These are phyloP conservation scores for Fusarium lyarnte DNA, from an alignment of 2,329 filamentous ascomycete genomes.

Conservation along the genomic window DNA sequence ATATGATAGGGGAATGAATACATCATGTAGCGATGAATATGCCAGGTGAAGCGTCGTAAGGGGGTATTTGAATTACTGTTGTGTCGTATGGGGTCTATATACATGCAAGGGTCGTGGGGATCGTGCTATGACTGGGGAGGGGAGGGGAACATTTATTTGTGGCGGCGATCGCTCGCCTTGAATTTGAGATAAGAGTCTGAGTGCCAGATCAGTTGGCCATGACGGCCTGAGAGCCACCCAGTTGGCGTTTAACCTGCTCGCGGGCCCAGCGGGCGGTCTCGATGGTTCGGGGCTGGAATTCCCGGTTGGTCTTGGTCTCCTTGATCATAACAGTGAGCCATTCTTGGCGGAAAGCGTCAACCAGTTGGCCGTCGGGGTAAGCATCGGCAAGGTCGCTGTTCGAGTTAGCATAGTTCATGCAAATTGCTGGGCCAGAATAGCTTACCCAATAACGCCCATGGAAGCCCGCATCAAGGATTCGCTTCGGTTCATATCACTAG, in stretches of 20 bases:
- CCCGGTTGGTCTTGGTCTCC: constrained; percentile 88
- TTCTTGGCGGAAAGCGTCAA: constrained; percentile 85
- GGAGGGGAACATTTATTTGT: constrained; percentile 24
- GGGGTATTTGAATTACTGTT: constrained; percentile 54
- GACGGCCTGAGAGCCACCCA: constrained; percentile 61
- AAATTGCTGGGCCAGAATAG: constrained; percentile 17
- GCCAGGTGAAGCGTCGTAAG: constrained; percentile 47
- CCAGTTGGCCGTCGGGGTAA: constrained; percentile 89
- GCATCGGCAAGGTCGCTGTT: constrained; percentile 89
- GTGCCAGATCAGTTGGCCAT: constrained; percentile 57
- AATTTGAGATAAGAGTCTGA: neutral
- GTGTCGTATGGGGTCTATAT: constrained; percentile 52
- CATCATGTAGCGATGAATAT: constrained; percentile 38
- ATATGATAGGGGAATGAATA: constrained; percentile 32
- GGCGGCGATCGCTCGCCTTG: constrained; percentile 7
- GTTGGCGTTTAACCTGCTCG: constrained; percentile 95
- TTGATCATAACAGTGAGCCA: constrained; percentile 92
- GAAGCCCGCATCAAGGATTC: constrained; percentile 91
- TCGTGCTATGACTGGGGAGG: constrained; percentile 48
- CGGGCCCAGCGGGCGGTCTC: constrained; percentile 97
- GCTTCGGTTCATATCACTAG: constrained; percentile 85
- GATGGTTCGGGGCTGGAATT: constrained; percentile 84
- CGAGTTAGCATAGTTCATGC: constrained; percentile 16
- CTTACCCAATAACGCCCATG: constrained; percentile 97
- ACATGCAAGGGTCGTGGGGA: constrained; percentile 52